These are phyloP conservation scores for Rhodocollybia butyracea DNA, from an alignment of 768 basidiomycete species.

Conservation along the genomic window DNA sequence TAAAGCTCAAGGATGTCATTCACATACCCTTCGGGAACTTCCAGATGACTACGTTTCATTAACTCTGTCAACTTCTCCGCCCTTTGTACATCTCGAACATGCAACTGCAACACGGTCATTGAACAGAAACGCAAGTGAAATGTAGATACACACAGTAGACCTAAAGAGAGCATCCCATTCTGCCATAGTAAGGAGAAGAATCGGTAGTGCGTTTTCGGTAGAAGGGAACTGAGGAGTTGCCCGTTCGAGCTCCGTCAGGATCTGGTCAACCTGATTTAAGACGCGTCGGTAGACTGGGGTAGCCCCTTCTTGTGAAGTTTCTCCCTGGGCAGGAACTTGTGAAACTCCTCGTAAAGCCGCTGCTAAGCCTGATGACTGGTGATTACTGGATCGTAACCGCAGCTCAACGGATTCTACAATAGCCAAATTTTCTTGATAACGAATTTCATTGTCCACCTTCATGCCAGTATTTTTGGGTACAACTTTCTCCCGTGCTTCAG, in stretches of 20 bases:
- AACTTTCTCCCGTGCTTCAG: conserved; percentile 9
- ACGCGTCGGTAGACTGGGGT: not conserved
- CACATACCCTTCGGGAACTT: conserved; percentile 37
- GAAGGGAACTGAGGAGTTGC: not conserved
- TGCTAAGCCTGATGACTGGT: conserved; percentile 7
- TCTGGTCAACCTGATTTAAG: not conserved
- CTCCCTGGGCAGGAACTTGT: not conserved
- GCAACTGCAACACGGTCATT: conserved; percentile 34
- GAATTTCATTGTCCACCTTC: conserved; percentile 15
- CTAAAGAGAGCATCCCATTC: conserved; percentile 60
- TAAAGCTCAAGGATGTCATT: conserved; percentile 48
- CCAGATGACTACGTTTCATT: conserved; percentile 48
- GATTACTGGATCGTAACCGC: conserved; percentile 21
- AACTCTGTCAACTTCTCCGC: conserved; percentile 50
- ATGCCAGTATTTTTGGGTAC: no score
- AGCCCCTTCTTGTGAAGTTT: not conserved
- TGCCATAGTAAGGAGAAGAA: conserved; percentile 42
- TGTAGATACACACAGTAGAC: conserved; percentile 36
- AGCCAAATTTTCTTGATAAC: conserved; percentile 28
- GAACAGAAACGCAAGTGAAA: not conserved
- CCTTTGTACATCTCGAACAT: conserved; percentile 40
- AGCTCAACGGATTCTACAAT: conserved; percentile 32
- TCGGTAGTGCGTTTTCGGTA: conserved; percentile 28
- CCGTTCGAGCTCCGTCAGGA: conserved; percentile 1
- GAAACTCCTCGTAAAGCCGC: not conserved